phyloP scores from a whole-genome alignment of 345 rosid genomes.

The Boechera stricta region DNA sequence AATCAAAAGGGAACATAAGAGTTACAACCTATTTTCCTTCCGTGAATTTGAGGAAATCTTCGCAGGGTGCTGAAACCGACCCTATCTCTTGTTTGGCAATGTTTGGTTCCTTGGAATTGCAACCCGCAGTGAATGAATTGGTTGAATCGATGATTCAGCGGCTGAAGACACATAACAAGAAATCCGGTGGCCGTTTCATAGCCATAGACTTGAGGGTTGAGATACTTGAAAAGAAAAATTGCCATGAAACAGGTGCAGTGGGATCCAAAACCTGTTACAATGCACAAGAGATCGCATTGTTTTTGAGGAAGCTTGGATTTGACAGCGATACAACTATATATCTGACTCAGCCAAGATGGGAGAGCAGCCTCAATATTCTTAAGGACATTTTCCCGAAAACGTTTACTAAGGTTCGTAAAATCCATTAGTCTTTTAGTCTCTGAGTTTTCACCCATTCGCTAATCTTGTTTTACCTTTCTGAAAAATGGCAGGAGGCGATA shows the following conservation, averaged over 20 bases:
- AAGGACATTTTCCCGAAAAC: constrained; percentile 91
- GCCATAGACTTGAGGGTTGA: constrained; percentile 94
- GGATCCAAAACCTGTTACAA: constrained; percentile 76
- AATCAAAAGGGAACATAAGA: constrained; percentile 80
- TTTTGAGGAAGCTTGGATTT: constrained; percentile 87
- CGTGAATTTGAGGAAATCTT: constrained; percentile 78
- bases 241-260: constrained; percentile 53
- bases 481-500: constrained; percentile 72
- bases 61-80: constrained; percentile 60
- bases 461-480: not conserved
- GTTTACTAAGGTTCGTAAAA: constrained; percentile 71
- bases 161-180: constrained; percentile 73
- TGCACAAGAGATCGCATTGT: constrained; percentile 77
- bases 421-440: not conserved
- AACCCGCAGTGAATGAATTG: constrained; percentile 69
- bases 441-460: constrained; percentile 15
- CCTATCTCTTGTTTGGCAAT: constrained; percentile 79
- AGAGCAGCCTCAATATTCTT: constrained; percentile 72
- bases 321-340: constrained; percentile 77
- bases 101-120: constrained; percentile 85
- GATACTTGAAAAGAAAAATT: constrained; percentile 72
- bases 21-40: constrained; percentile 89
- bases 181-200: constrained; percentile 71
- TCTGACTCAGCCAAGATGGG: constrained; percentile 97
- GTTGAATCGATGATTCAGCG: constrained; percentile 79